These are phyloP conservation scores for Aspergillus conjunctus DNA, from an alignment of 495 filamentous ascomycete species.

Conservation along the genomic window DNA sequence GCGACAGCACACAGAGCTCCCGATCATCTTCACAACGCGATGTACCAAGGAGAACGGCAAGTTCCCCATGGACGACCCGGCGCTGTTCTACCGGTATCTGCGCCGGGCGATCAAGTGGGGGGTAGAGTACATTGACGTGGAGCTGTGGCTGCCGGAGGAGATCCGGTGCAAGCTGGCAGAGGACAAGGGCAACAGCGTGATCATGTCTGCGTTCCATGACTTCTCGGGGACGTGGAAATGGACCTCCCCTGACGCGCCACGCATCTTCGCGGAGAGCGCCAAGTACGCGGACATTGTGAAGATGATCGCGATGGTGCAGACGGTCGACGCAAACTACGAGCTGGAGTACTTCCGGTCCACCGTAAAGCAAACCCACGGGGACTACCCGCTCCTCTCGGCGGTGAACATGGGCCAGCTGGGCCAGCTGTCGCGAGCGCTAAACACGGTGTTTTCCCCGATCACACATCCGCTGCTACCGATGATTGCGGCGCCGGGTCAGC, in stretches of 20 bases:
- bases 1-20: constrained; percentile 78
- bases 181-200: constrained; percentile 71
- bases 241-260: constrained; percentile 68
- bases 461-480: constrained; percentile 82
- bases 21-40: constrained; percentile 83
- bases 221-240: constrained; percentile 82
- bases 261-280: constrained; percentile 66
- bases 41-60: constrained; percentile 78
- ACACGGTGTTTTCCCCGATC: constrained; percentile 82
- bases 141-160: constrained; percentile 79
- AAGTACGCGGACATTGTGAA: constrained; percentile 83
- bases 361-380: constrained; percentile 61
- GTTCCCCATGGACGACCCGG: constrained; percentile 79
- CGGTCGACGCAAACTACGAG: constrained; percentile 81
- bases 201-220: constrained; percentile 87
- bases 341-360: constrained; percentile 84
- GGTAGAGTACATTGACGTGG: constrained; percentile 84
- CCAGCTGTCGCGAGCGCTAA: constrained; percentile 76
- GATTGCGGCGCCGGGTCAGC: constrained; percentile 80
- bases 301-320: constrained; percentile 80
- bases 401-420: constrained; percentile 86
- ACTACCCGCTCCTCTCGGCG: constrained; percentile 72
- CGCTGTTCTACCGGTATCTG: constrained; percentile 73
- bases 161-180: constrained; percentile 68
- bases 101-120: constrained; percentile 81